Conservation (phyloP, 2,329 filamentous ascomycete genomes). For the Cladophialophora carrionii region DNA sequence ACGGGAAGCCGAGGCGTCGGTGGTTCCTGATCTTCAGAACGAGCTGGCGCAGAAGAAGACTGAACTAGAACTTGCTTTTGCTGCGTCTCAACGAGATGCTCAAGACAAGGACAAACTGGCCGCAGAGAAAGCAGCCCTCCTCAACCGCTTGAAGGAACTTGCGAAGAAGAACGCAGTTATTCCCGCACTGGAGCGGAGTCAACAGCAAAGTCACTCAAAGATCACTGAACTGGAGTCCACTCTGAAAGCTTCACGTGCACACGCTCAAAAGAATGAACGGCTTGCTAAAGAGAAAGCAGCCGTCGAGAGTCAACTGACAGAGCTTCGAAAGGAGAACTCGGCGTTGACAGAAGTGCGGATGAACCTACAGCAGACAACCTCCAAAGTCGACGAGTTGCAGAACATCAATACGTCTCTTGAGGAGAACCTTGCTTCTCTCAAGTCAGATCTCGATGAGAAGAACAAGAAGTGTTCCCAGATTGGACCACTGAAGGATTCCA, state of each 20-base stretch:
- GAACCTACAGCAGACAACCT: conserved; percentile 7
- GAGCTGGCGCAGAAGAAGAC: neutral
- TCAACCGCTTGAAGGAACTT: neutral
- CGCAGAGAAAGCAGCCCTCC: neutral
- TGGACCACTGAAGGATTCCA: conserved; percentile 4
- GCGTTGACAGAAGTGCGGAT: conserved; percentile 1
- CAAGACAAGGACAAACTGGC: conserved; percentile 1
- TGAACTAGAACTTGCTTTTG: neutral
- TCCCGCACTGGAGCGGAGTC: neutral
- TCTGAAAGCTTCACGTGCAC: neutral
- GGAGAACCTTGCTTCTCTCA: conserved; percentile 8
- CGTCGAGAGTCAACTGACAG: neutral
- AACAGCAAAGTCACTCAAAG: neutral
- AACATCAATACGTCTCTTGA: too few relatives aligned
- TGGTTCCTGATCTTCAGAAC: neutral
- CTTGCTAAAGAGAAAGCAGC: neutral
- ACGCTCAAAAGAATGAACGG: neutral
- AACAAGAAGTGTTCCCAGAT: conserved; percentile 16
- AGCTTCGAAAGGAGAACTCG: neutral
- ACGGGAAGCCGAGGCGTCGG: neutral
- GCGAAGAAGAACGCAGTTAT: neutral
- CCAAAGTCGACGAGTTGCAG: neutral
- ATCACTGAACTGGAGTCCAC: neutral
- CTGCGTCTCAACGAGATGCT: conserved; percentile 1
- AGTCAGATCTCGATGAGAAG: conserved; percentile 6